These are phyloP conservation scores for Bonia amplexicaulis DNA, from an alignment of 176 grass and related monocot species.

Conservation along the genomic window DNA sequence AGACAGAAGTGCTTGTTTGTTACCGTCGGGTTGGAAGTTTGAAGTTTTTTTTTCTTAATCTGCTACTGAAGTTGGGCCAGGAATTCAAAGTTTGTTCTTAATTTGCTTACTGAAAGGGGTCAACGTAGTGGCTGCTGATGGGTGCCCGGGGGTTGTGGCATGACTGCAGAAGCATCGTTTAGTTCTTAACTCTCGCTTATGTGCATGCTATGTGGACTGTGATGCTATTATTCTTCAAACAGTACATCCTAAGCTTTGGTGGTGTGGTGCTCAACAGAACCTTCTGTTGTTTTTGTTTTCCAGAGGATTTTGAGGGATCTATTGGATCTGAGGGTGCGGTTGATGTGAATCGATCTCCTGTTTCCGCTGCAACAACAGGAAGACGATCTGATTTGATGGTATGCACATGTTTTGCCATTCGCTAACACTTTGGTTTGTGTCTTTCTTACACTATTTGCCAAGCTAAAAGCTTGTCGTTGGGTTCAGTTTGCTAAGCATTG, in stretches of 20 bases:
- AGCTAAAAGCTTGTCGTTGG: background rate
- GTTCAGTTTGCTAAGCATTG: background rate
- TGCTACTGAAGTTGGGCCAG: background rate
- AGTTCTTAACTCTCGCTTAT: conserved; percentile 21
- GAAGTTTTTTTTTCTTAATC: background rate
- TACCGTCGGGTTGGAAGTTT: background rate
- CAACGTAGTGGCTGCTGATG: conserved; percentile 13
- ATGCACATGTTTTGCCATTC: conserved; percentile 22
- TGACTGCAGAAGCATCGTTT: conserved; percentile 9
- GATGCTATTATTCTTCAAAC: conserved; percentile 39
- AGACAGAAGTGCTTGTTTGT: conserved; percentile 25
- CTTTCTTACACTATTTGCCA: background rate
- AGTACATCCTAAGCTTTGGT: conserved; percentile 32
- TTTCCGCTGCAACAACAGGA: conserved; percentile 18
- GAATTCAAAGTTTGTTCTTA: background rate
- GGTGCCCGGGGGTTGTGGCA: conserved; percentile 21
- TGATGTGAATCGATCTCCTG: conserved; percentile 20
- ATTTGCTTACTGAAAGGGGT: background rate
- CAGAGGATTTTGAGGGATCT: conserved; percentile 40
- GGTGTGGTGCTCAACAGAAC: conserved; percentile 40
- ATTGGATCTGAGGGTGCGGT: conserved; percentile 36
- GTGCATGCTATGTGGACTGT: conserved; percentile 34
- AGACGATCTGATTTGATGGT: conserved; percentile 47
- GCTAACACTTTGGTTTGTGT: background rate
- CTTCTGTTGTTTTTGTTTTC: conserved; percentile 68